Base-by-base conservation (phyloP, 140 eudicot species). In the Senecio squalidus region DNA sequence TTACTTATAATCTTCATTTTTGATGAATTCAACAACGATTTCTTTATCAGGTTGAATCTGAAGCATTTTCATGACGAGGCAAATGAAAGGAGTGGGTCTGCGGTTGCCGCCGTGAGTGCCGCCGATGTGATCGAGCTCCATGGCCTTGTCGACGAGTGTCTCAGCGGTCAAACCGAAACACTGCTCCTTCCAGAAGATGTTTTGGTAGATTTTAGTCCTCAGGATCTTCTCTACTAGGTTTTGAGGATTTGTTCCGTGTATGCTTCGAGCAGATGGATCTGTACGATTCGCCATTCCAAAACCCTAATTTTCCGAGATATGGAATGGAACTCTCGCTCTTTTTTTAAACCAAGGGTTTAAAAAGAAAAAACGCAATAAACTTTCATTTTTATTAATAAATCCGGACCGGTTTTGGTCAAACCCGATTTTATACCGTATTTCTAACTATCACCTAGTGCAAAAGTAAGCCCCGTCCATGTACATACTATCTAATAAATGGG, bases 1-100 rank as follows among this genome's bases (percentile, higher is more conserved):
- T 53, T 25, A 86, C 94, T 92, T 87, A 45, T 88, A 93, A 69
- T 93, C 99, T 40, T 90, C 94, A 39, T 93, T 93, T 53, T 84
- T 93, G 36, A 88, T 93, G 61, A 93, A 93, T 53, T 93, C 99
- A 9, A 93, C 96, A 38, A 93, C 99, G 26, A 93, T 93, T 61
- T 93, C 99, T 64, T 88, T 92, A 49, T 93, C 99, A 38, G 99
- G 99, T 57, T 93, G 99, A 67, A 93, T 93, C 89, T 88, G 96
- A 40, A 93, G 96, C 99, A 93, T 93, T 79, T 93, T 93, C 80
- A 74, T 76, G 24, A 93, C 87, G 21, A 93, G 93, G 57, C 99
- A 93, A 76, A 93, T 81, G 64, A 93, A 93, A 3, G 99, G 99
- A 1, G 95, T 79, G 8, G 99, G 96, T 38, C 74, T 88, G 2